These are phyloP conservation scores for Creolimax fragrantissima DNA, from an alignment of 78 protist genomes.

Conservation along the genomic window DNA sequence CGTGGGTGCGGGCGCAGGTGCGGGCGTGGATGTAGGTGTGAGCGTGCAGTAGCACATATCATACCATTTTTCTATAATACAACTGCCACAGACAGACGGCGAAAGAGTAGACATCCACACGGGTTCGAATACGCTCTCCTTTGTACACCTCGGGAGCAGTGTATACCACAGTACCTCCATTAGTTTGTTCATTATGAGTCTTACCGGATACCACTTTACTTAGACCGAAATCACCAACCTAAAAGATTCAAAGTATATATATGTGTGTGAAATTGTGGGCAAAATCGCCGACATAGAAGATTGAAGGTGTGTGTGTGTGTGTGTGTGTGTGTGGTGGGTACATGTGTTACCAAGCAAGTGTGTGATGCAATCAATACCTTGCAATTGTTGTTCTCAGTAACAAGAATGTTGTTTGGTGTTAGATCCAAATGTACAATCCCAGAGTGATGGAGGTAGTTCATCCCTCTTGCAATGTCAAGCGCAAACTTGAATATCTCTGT, in stretches of 20 bases:
- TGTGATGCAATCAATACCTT: conserved; percentile 19
- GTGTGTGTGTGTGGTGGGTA: conserved; percentile 13
- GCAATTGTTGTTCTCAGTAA: conserved; percentile 7
- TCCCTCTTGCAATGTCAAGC: conserved; percentile 29
- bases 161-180: conserved; percentile 37
- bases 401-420: conserved; percentile 29
- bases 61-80: conserved; percentile 1
- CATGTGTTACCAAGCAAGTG: background rate
- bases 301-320: conserved; percentile 23
- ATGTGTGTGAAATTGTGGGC: conserved; percentile 12
- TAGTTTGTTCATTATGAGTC: background rate
- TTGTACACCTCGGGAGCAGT: conserved; percentile 36
- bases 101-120: conserved; percentile 21
- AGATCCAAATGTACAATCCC: conserved; percentile 39
- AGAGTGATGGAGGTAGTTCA: conserved; percentile 28
- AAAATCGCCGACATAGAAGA: background rate
- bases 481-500: background rate
- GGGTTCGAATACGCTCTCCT: conserved; percentile 18
- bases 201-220: background rate
- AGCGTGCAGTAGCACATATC: no score
- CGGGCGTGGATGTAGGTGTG: no score
- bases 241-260: background rate
- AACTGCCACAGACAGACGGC: conserved; percentile 24
- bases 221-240: conserved; percentile 26
- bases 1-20: no score